A percentile compares a stretch with the other conserved stretches of the same genome.
These are phyloP conservation scores for Anthracocystis walkeri DNA, from an alignment of 1,284 basidiomycete genomes.

Conservation along the genomic window DNA sequence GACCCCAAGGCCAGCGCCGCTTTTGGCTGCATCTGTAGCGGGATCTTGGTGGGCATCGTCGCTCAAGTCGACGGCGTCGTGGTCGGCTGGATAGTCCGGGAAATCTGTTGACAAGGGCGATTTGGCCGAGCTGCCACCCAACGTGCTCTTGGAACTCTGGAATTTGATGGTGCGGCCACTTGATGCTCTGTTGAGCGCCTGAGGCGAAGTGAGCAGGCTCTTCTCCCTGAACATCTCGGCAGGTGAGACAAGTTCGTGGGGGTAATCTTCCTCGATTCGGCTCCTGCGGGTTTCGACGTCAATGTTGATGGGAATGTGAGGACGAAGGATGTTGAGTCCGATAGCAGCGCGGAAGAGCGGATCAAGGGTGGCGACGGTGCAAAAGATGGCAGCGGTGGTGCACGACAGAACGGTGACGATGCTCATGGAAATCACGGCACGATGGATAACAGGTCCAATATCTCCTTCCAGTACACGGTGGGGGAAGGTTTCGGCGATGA, in stretches of 20 bases:
- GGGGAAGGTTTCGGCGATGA: slow-evolving; percentile 1
- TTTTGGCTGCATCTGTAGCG: neutral
- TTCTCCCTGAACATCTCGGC: too few relatives aligned
- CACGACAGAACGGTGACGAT: slow-evolving; percentile 17
- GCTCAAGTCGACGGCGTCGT: neutral
- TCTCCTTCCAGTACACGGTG: slow-evolving; percentile 5
- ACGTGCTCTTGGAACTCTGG: neutral
- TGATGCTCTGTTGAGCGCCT: too few relatives aligned
- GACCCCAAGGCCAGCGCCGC: neutral
- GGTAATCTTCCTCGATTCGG: slow-evolving; percentile 1
- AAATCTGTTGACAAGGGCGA: neutral
- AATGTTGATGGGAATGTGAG: slow-evolving; percentile 14
- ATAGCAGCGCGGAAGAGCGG: slow-evolving; percentile 35
- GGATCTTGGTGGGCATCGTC: neutral
- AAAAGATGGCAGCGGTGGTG: slow-evolving; percentile 19
- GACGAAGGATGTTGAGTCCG: slow-evolving; percentile 21
- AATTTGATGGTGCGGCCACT: neutral
- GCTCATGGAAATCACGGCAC: neutral
- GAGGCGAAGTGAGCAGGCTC: too few relatives aligned
- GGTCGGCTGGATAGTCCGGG: neutral
- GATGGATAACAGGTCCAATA: neutral
- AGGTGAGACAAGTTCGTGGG: too few relatives aligned
- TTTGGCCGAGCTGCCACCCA: neutral
- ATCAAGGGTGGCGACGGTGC: slow-evolving; percentile 27
- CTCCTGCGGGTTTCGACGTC: slow-evolving; percentile 10